Evolutionary conservation across 306 rosid genomes (phyloP).

Genomic region (Quercus rubra): DNA sequence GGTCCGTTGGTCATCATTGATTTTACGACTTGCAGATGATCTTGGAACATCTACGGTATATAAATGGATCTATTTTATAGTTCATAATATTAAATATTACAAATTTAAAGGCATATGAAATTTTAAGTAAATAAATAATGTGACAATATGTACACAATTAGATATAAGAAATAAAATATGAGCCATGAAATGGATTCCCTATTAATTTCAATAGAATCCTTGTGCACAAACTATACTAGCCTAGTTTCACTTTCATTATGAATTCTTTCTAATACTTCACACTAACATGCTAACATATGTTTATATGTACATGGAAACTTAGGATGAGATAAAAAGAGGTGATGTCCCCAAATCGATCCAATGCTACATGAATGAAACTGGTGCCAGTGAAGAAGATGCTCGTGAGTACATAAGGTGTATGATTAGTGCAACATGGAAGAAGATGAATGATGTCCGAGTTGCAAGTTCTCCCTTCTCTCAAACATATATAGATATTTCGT

Average conservation of each 20-base stretch:
- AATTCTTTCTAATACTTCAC: neutral
- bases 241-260: neutral
- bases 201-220: too few species aligned
- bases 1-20: neutral
- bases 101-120: too few species aligned
- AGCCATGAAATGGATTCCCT: too few species aligned
- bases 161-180: too few species aligned
- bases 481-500: neutral
- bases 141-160: too few species aligned
- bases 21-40: too few species aligned
- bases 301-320: too few species aligned
- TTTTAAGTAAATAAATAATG: too few species aligned
- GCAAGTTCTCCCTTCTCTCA: neutral
- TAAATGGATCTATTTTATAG: neutral
- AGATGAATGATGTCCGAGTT: neutral
- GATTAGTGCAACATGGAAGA: conserved; percentile 17
- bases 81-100: too few species aligned
- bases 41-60: too few species aligned
- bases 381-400: conserved; percentile 6
- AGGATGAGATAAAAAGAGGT: conserved; percentile 17
- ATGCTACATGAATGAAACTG: neutral
- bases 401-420: neutral
- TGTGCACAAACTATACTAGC: neutral
- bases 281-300: too few species aligned
- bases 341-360: conserved; percentile 13